These are phyloP conservation scores for Lactarius deliciosus DNA, from an alignment of 768 basidiomycete genomes.

Conservation along the genomic window DNA sequence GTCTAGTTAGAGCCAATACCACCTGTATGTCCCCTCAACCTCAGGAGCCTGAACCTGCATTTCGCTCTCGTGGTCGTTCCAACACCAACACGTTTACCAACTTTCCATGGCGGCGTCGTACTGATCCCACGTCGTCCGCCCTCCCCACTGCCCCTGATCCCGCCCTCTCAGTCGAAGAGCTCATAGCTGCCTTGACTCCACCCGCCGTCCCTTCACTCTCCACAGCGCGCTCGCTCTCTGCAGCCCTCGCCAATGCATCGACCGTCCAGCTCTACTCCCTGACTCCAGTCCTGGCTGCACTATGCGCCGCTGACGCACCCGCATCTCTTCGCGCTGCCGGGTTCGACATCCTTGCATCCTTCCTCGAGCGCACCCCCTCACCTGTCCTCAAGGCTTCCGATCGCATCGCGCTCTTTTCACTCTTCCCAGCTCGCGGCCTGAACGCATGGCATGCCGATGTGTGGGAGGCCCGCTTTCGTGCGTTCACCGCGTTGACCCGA, in stretches of 20 bases:
- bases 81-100: conserved; percentile 45
- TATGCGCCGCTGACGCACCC: conserved; percentile 58
- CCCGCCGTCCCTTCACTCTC: conserved; percentile 64
- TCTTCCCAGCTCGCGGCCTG: conserved; percentile 49
- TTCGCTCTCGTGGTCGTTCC: conserved; percentile 41
- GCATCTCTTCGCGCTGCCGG: conserved; percentile 62
- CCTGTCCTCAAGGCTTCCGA: conserved; percentile 52
- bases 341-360: conserved; percentile 69
- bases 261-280: conserved; percentile 42
- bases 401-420: conserved; percentile 59
- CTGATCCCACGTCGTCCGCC: conserved; percentile 6
- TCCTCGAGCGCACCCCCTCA: conserved; percentile 60
- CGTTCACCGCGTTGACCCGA: conserved; percentile 61
- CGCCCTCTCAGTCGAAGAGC: conserved; percentile 43
- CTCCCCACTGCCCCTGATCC: conserved; percentile 36
- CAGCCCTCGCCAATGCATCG: conserved; percentile 54
- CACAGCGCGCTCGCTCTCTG: conserved; percentile 58
- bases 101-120: conserved; percentile 41
- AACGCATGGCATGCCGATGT: conserved; percentile 62
- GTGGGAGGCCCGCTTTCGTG: conserved; percentile 70
- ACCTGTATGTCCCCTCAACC: conserved; percentile 31
- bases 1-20: not conserved
- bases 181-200: conserved; percentile 47
- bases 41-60: conserved; percentile 34
- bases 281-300: conserved; percentile 56